Percentiles rank a stretch among this genome's conserved stretches.
Conservation (phyloP, 345 rosid genomes). For the Lepidium aucheri region DNA sequence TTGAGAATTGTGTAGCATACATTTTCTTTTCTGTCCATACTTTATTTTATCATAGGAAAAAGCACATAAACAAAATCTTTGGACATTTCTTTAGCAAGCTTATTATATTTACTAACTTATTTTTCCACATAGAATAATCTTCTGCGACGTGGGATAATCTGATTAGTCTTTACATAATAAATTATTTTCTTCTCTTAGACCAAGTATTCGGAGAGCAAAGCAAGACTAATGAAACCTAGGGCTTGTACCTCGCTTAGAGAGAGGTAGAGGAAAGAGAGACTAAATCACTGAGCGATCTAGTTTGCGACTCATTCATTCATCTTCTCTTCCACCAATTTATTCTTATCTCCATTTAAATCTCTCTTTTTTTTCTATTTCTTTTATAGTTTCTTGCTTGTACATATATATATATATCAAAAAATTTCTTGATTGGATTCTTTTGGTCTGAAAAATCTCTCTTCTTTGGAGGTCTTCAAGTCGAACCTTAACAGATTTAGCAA, state of each 20-base stretch:
- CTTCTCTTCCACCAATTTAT: neutral
- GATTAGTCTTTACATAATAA: neutral
- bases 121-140: neutral
- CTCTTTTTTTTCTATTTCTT: neutral
- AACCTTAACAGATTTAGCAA: neutral
- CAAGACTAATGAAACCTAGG: neutral
- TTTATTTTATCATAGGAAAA: too few species aligned
- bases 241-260: neutral
- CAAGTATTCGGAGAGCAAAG: neutral
- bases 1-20: too few species aligned
- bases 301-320: neutral
- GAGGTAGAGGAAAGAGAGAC: neutral
- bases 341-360: neutral
- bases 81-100: neutral
- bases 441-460: neutral
- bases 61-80: neutral
- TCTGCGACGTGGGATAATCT: neutral
- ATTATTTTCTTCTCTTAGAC: neutral
- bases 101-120: neutral
- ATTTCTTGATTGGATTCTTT: conserved; percentile 6
- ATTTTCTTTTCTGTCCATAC: too few species aligned
- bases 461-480: neutral
- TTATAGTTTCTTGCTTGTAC: neutral
- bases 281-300: neutral
- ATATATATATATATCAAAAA: neutral